Evolutionary conservation across 2,329 filamentous ascomycete genomes (phyloP).

Genomic region (Ophiostoma himal-ulmi): DNA sequence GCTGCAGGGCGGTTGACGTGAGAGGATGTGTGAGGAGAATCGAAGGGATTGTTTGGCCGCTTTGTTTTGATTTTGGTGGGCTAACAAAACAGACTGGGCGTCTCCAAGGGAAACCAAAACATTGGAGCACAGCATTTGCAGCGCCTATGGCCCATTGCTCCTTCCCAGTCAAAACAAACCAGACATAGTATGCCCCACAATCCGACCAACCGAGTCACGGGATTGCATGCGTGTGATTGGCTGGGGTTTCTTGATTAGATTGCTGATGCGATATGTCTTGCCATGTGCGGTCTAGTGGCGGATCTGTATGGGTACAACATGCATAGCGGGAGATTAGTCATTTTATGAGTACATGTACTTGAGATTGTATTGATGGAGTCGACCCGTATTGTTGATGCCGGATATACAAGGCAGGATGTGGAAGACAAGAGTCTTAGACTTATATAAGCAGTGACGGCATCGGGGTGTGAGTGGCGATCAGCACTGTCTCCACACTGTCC

Average conservation of each 20-base stretch:
- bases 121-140: conserved; percentile 13
- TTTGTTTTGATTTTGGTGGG: conserved; percentile 30
- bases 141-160: conserved; percentile 17
- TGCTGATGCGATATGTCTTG: conserved; percentile 1
- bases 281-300: not conserved
- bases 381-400: not conserved
- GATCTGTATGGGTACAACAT: not conserved
- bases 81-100: conserved; percentile 25
- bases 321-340: conserved; percentile 9
- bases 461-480: conserved; percentile 3
- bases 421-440: not conserved
- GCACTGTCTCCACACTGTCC: conserved; percentile 12
- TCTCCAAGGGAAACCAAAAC: conserved; percentile 29
- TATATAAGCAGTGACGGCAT: conserved; percentile 8
- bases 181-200: not conserved
- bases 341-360: not conserved
- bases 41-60: conserved; percentile 26
- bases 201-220: conserved; percentile 19
- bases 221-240: conserved; percentile 15
- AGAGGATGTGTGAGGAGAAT: conserved; percentile 17
- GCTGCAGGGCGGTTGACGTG: conserved; percentile 16
- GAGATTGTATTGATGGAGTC: not conserved
- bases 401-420: not conserved
- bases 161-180: conserved; percentile 23
- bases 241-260: not conserved